Evolutionary conservation across 805 yeast genomes (phyloP).

Genomic region (Lachancea kluyveri): DNA sequence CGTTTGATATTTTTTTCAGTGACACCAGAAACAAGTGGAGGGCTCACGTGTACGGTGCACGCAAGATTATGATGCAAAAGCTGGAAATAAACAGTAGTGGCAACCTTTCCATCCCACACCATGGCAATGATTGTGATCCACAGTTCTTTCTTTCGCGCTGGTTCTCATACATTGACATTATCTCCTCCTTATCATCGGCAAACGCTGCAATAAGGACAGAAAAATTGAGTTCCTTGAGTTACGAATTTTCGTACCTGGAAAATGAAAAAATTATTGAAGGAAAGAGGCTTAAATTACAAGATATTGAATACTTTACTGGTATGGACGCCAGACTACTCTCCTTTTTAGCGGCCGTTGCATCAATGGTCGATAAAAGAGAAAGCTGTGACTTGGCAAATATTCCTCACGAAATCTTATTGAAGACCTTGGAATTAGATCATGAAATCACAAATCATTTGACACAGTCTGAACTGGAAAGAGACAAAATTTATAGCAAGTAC

Average conservation of each 20-base stretch:
- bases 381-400: slow-evolving; percentile 10
- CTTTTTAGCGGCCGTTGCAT: slow-evolving; percentile 44
- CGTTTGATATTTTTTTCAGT: slow-evolving; percentile 47
- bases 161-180: slow-evolving; percentile 63
- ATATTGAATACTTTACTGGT: slow-evolving; percentile 59
- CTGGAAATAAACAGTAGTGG: slow-evolving; percentile 35
- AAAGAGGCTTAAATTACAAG: slow-evolving; percentile 28
- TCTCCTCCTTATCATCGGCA: slow-evolving; percentile 59
- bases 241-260: slow-evolving; percentile 19
- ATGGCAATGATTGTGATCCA: slow-evolving; percentile 15
- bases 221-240: slow-evolving; percentile 8
- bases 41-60: slow-evolving; percentile 40
- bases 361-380: slow-evolving; percentile 32
- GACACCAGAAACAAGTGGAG: slow-evolving; percentile 46
- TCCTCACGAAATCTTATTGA: slow-evolving; percentile 13
- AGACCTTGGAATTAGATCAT: slow-evolving; percentile 38
- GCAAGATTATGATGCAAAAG: slow-evolving; percentile 4
- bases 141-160: slow-evolving; percentile 55
- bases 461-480: slow-evolving; percentile 23
- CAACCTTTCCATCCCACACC: slow-evolving; percentile 11
- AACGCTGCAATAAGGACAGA: slow-evolving; percentile 10
- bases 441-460: slow-evolving; percentile 22
- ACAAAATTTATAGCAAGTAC: slow-evolving; percentile 16
- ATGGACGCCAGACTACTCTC: slow-evolving; percentile 60
- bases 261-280: background rate